Conservation (phyloP, 2,329 filamentous ascomycete genomes). For the Ceratocystis albifundus region DNA sequence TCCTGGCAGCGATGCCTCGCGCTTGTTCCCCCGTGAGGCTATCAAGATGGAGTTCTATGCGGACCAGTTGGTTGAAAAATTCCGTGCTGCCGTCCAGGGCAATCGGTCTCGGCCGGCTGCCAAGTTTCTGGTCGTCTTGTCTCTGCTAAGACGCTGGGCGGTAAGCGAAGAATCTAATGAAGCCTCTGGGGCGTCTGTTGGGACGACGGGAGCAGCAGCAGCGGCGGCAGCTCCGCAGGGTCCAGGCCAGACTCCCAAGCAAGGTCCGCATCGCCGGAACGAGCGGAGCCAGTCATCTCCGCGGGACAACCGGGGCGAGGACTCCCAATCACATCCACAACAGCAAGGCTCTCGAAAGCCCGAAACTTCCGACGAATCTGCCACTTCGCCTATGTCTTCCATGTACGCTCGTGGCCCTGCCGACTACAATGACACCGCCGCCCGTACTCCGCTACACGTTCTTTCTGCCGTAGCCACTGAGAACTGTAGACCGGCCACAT, state of each 20-base stretch:
- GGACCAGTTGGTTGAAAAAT: constrained; percentile 56
- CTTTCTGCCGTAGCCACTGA: constrained; percentile 19
- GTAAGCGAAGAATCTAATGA: constrained; percentile 26
- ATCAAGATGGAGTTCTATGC: constrained; percentile 57
- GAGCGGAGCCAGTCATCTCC: not conserved
- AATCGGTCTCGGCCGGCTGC: constrained; percentile 53
- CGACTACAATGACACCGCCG: not conserved
- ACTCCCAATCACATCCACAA: constrained; percentile 14
- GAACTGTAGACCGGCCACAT: not conserved
- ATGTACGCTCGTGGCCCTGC: not conserved
- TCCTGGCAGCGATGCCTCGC: constrained; percentile 54
- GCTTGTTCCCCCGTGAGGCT: constrained; percentile 55
- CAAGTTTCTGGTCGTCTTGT: constrained; percentile 60
- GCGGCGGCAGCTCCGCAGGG: constrained; percentile 18
- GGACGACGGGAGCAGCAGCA: not conserved
- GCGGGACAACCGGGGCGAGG: not conserved
- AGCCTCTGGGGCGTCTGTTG: not conserved
- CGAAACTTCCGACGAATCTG: not conserved
- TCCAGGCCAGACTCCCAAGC: not conserved
- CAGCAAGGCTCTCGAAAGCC: not conserved
- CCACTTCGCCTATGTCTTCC: not conserved
- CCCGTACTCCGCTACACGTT: constrained; percentile 19
- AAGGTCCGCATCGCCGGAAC: not conserved
- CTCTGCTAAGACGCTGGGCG: constrained; percentile 62
- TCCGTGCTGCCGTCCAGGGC: constrained; percentile 50